Conservation (phyloP, 495 filamentous ascomycete genomes). For the Tirmania nivea region DNA sequence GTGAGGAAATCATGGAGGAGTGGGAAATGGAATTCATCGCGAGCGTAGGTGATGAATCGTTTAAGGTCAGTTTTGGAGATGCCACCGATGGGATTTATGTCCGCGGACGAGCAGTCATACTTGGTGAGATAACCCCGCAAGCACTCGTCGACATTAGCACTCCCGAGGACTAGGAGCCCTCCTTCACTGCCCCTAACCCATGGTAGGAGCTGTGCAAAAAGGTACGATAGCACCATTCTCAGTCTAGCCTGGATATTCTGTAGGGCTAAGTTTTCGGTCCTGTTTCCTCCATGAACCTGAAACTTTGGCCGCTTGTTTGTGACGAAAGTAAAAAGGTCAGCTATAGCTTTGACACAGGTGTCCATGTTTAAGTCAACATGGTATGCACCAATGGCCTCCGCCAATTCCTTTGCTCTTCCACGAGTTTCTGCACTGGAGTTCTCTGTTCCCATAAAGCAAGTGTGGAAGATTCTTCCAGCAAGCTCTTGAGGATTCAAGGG, state of each 20-base stretch:
- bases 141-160: conserved; percentile 34
- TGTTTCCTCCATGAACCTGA: conserved; percentile 42
- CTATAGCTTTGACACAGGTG: conserved; percentile 32
- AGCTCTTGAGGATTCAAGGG: conserved; percentile 41
- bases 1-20: conserved; percentile 51
- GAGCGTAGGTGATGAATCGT: conserved; percentile 49
- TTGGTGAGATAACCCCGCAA: conserved; percentile 54
- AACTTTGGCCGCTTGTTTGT: conserved; percentile 41
- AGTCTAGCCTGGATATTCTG: conserved; percentile 66
- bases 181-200: conserved; percentile 30
- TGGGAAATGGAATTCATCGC: conserved; percentile 40
- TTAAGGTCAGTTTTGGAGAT: conserved; percentile 59
- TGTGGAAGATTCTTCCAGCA: conserved; percentile 45
- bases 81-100: conserved; percentile 50
- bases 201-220: conserved; percentile 47
- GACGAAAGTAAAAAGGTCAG: conserved; percentile 30
- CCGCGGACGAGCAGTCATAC: conserved; percentile 40
- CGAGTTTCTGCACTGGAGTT: conserved; percentile 54
- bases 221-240: conserved; percentile 64
- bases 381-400: conserved; percentile 47
- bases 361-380: conserved; percentile 65
- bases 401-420: conserved; percentile 42
- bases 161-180: conserved; percentile 41
- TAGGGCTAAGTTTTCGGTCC: conserved; percentile 41
- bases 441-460: conserved; percentile 62